Conservation (phyloP, 1,139 yeast species). For the Yamadazyma diospyri region DNA sequence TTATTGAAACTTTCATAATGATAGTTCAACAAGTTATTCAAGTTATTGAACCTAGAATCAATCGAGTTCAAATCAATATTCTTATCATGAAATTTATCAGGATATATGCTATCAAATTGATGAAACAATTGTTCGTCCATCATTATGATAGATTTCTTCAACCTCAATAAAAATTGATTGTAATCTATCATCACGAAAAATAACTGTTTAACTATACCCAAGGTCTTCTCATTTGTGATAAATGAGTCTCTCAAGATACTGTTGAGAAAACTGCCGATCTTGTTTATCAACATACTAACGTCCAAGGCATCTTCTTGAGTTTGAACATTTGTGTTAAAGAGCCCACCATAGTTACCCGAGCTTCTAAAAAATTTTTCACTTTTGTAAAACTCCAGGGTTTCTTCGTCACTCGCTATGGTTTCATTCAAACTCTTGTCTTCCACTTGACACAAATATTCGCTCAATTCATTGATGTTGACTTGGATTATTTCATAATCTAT, state of each 20-base stretch:
- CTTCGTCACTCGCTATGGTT: constrained; percentile 8
- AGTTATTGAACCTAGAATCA: constrained; percentile 37
- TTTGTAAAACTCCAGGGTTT: neutral
- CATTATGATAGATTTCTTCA: constrained; percentile 54
- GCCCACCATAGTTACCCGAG: constrained; percentile 1
- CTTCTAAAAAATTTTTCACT: constrained; percentile 8
- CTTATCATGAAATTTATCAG: constrained; percentile 36
- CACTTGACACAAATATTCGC: constrained; percentile 20
- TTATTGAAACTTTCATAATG: constrained; percentile 56
- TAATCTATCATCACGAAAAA: constrained; percentile 50
- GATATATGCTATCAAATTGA: constrained; percentile 35
- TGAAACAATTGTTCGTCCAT: constrained; percentile 46
- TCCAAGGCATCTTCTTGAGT: constrained; percentile 22
- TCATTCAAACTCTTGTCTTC: constrained; percentile 16
- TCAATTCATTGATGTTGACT: constrained; percentile 46
- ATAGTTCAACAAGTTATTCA: constrained; percentile 47
- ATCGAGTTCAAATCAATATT: constrained; percentile 38
- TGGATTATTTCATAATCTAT: constrained; percentile 62
- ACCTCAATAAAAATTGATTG: constrained; percentile 51
- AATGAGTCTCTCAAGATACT: constrained; percentile 66
- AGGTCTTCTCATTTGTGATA: constrained; percentile 57
- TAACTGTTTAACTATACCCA: constrained; percentile 45
- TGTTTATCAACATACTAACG: constrained; percentile 47
- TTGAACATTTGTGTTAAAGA: constrained; percentile 1
- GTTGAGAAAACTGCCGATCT: constrained; percentile 58